Evolutionary conservation across 495 filamentous ascomycete species (phyloP), one percentile per base, ranked within the genome.

Genomic region (Penicillium daleae): DNA sequence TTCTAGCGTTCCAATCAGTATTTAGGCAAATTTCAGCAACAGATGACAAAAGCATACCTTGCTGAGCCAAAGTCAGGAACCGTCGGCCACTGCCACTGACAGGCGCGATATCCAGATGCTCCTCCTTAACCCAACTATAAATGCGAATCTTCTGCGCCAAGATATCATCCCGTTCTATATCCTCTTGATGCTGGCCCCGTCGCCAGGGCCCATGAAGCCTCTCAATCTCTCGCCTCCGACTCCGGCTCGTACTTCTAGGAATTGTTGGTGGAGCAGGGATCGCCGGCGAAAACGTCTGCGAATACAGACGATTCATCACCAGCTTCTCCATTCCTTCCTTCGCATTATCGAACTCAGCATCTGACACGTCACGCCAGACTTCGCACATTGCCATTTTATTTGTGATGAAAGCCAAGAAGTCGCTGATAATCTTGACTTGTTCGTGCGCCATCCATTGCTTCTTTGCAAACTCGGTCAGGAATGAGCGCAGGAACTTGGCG

Each of bases 391-490:
- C 92, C 95, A 99, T 99, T 76, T 97, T 97, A 74, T 95, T 97
- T 42, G 91, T 90, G 61, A 99, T 99, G 66, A 99, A 99, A n/a
- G 91, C 84, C 40, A 99, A 80, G 69, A 99, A 99, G 71, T 99
- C 95, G 58, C 91, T 87, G 61, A 99, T 94, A 49, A 99, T 97
- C 73, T 99, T 99, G 64, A 97, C 93, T 74, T 99, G 95, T 75
- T 99, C 95, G 70, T 98, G 95, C 8, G 96, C 95, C 93, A 96
- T 96, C 95, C 95, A 99, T 74, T 97, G 96, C 66, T 92, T 91
- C 77, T 99, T 99, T 12, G 89, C 92, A 77, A 99, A 99, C 73
- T 98, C 95, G 37, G 86, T 83, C 13, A 99, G 80, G 71, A 99
- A 99, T 6, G 94, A 97, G 49, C 93, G 89, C 21, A 99, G 84